Conservation (phyloP, 305 asterid genomes). For the Solanum hybrid region DNA sequence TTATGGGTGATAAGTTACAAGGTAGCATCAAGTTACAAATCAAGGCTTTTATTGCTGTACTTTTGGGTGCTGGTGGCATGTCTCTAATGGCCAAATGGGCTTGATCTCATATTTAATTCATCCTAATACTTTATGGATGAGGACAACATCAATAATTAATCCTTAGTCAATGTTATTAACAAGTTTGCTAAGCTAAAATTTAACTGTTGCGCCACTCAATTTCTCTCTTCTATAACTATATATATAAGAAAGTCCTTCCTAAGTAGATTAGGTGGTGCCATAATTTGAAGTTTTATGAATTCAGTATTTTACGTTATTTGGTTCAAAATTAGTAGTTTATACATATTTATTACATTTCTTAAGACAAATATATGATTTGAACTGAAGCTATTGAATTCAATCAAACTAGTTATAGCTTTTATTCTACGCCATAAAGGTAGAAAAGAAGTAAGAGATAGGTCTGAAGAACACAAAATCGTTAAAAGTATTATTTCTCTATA, state of each 20-base stretch:
- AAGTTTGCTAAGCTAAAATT: background rate
- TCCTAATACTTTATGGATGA: background rate
- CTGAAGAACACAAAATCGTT: background rate
- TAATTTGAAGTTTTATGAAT: background rate
- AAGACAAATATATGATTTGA: background rate
- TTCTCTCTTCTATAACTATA: background rate
- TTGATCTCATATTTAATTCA: background rate
- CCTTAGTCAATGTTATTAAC: background rate
- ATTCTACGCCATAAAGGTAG: background rate
- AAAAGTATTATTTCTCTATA: background rate
- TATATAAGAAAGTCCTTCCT: background rate
- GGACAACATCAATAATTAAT: background rate
- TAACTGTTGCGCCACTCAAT: background rate
- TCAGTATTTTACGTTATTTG: background rate
- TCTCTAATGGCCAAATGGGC: slow-evolving; percentile 82
- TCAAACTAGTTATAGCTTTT: background rate
- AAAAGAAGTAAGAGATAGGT: background rate
- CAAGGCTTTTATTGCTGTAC: slow-evolving; percentile 36
- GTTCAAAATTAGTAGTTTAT: background rate
- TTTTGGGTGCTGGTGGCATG: slow-evolving; percentile 28
- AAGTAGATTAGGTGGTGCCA: background rate
- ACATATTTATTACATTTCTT: too few relatives aligned
- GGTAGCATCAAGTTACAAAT: slow-evolving; percentile 35
- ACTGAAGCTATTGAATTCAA: too few relatives aligned
- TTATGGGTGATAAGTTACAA: slow-evolving; percentile 51